phyloP scores from a whole-genome alignment of 805 yeast genomes.

The Lachancea waltii region DNA sequence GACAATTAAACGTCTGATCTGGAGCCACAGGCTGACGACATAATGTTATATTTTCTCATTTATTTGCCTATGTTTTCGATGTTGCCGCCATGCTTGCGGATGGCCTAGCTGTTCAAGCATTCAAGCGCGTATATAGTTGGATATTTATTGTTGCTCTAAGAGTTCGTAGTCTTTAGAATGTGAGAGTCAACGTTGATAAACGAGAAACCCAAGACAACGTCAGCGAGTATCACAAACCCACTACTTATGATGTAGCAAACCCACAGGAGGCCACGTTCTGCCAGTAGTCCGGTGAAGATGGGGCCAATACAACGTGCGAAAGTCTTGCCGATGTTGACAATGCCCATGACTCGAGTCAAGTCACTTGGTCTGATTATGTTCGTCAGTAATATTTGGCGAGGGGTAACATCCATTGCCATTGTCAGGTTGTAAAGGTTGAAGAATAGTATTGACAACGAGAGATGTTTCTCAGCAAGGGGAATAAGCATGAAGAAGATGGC shows the following conservation, averaged over 20 bases:
- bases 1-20: too few relatives aligned
- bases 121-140: too few relatives aligned
- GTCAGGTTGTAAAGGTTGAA: slow-evolving; percentile 54
- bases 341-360: slow-evolving; percentile 72
- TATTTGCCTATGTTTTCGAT: too few relatives aligned
- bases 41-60: too few relatives aligned
- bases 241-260: slow-evolving; percentile 48
- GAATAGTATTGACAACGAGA: slow-evolving; percentile 42
- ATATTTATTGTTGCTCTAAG: background rate
- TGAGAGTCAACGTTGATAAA: slow-evolving; percentile 32
- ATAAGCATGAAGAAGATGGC: slow-evolving; percentile 53
- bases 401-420: slow-evolving; percentile 85
- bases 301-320: slow-evolving; percentile 83
- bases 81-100: too few relatives aligned
- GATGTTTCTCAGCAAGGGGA: slow-evolving; percentile 39
- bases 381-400: slow-evolving; percentile 75
- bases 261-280: slow-evolving; percentile 42
- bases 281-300: slow-evolving; percentile 66
- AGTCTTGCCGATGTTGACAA: slow-evolving; percentile 81
- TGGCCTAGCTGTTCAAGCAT: too few relatives aligned
- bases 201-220: slow-evolving; percentile 27
- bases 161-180: slow-evolving; percentile 14
- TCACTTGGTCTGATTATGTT: slow-evolving; percentile 57
- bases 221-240: slow-evolving; percentile 40
- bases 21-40: too few relatives aligned